Percentiles rank a stretch among this genome's conserved stretches.
Evolutionary conservation across 1,284 basidiomycete genomes (phyloP).

Genomic region (Inonotus hispidus): DNA sequence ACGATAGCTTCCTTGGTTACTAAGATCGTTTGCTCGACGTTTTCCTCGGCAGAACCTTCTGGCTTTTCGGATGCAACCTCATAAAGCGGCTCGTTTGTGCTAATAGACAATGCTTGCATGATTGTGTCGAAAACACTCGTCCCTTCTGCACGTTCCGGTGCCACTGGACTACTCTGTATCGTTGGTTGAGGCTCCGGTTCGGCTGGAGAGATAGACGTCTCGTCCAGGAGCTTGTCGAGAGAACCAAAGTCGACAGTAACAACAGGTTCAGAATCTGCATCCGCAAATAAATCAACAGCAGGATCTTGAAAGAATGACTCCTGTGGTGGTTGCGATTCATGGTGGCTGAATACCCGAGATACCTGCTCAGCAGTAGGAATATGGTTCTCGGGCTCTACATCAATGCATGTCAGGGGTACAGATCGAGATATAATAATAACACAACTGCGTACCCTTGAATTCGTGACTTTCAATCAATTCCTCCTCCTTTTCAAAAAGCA

Average conservation of each 20-base stretch:
- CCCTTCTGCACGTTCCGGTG: neutral
- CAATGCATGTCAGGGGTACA: slow-evolving; percentile 3
- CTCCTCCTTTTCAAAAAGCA: slow-evolving; percentile 59
- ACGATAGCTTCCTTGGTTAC: neutral
- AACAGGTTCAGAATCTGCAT: slow-evolving; percentile 24
- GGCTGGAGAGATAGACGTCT: neutral
- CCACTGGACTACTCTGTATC: neutral
- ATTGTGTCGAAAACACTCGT: slow-evolving; percentile 7
- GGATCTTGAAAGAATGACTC: slow-evolving; percentile 21
- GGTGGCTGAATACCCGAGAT: slow-evolving; percentile 49
- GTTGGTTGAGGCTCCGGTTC: neutral
- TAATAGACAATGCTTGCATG: slow-evolving; percentile 2
- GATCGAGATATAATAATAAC: slow-evolving; percentile 1
- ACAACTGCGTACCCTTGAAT: slow-evolving; percentile 40
- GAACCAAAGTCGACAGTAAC: slow-evolving; percentile 16
- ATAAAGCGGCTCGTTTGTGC: neutral
- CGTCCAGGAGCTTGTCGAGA: slow-evolving; percentile 17
- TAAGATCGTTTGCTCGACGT: neutral
- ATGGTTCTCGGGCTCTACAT: slow-evolving; percentile 42
- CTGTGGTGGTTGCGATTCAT: slow-evolving; percentile 12
- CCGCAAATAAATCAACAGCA: slow-evolving; percentile 24
- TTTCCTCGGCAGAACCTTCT: too few species aligned
- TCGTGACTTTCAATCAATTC: slow-evolving; percentile 60
- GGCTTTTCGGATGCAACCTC: neutral
- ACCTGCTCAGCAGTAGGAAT: slow-evolving; percentile 63